These are phyloP conservation scores for Primulina huaijiensis DNA, from an alignment of 257 asterid species.

Conservation along the genomic window DNA sequence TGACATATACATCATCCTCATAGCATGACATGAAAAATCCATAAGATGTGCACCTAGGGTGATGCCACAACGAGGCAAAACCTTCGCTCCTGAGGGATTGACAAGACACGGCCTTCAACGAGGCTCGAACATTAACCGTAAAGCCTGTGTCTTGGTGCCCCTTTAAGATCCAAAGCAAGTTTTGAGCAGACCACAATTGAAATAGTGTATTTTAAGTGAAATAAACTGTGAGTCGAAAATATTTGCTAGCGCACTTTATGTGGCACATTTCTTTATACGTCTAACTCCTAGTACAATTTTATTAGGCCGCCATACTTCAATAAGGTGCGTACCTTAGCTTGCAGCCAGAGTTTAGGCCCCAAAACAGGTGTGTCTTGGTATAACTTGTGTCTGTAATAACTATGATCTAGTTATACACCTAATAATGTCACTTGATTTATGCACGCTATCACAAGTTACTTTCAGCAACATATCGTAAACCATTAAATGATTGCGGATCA, in stretches of 20 bases:
- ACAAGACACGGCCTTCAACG: no score
- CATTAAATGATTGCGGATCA: not conserved
- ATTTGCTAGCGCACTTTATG: not conserved
- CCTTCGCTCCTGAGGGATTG: not conserved
- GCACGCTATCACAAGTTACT: not conserved
- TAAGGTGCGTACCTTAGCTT: no score
- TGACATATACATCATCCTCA: no score
- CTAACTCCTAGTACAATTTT: not conserved
- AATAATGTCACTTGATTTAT: no score
- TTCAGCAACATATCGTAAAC: not conserved
- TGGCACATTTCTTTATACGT: not conserved
- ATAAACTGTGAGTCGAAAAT: not conserved
- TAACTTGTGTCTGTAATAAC: not conserved
- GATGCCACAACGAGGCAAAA: not conserved
- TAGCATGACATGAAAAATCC: not conserved
- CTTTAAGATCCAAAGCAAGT: not conserved
- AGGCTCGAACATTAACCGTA: no score
- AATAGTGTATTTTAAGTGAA: not conserved
- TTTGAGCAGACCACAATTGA: not conserved
- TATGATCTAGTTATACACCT: not conserved
- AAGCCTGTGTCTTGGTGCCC: not conserved
- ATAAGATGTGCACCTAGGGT: no score
- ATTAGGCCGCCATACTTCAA: not conserved
- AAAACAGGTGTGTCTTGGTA: not conserved
- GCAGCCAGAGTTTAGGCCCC: not conserved